phyloP scores from a whole-genome alignment of 352 stramenopile genomes.

The Elongisporangium anandrum region DNA sequence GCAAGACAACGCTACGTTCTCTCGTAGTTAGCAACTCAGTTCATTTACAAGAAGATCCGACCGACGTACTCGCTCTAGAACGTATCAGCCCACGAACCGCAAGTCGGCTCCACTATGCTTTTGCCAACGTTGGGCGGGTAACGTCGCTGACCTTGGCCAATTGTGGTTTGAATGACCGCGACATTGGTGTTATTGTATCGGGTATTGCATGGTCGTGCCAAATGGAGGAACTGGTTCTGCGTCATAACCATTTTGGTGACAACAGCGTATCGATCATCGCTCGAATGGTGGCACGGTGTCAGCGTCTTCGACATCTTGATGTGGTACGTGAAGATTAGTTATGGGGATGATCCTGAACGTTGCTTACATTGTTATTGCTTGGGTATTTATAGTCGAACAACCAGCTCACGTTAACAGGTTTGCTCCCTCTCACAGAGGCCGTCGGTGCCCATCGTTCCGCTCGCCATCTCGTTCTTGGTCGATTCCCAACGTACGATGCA shows the following conservation, averaged over 20 bases:
- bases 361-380: not conserved
- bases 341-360: no score
- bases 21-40: conserved; percentile 25
- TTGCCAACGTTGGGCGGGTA: conserved; percentile 29
- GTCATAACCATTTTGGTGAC: conserved; percentile 28
- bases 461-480: conserved; percentile 25
- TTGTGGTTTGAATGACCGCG: conserved; percentile 27
- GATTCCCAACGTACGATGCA: conserved; percentile 9
- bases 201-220: conserved; percentile 33
- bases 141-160: conserved; percentile 26
- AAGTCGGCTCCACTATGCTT: conserved; percentile 23
- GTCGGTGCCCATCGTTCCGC: conserved; percentile 16
- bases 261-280: conserved; percentile 19
- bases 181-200: conserved; percentile 32
- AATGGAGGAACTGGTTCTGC: conserved; percentile 28
- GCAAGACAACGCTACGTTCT: conserved; percentile 10
- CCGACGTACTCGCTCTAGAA: conserved; percentile 11
- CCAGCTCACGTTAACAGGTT: conserved; percentile 18
- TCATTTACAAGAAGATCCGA: conserved; percentile 10
- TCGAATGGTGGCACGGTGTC: conserved; percentile 29
- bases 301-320: conserved; percentile 24
- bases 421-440: conserved; percentile 13
- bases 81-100: conserved; percentile 13
- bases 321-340: no score
- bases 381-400: conserved; percentile 31